A percentile compares a stretch with the other conserved stretches of the same genome.
Evolutionary conservation across 305 asterid species (phyloP).

Genomic region (Coffea humblotiana): DNA sequence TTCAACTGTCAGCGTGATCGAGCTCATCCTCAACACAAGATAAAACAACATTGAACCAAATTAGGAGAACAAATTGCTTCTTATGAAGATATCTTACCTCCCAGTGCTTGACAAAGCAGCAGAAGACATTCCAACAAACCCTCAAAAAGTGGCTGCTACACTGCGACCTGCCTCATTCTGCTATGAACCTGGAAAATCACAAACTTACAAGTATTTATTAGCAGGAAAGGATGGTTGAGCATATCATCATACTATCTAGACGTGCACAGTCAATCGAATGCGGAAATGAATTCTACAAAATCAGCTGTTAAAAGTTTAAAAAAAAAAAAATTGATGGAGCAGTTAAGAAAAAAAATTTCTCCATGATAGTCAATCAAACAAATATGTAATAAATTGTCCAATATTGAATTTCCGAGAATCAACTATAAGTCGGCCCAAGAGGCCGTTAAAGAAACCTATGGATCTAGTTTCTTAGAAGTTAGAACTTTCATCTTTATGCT

Average conservation of each 20-base stretch:
- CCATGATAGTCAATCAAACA: conserved; percentile 18
- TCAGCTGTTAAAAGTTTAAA: background rate
- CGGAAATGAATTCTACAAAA: background rate
- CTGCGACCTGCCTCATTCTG: background rate
- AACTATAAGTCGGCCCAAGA: conserved; percentile 29
- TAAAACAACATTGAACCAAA: background rate
- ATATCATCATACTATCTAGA: conserved; percentile 6
- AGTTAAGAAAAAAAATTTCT: background rate
- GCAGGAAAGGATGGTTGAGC: conserved; percentile 20
- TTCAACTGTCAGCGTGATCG: background rate
- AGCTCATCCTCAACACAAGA: background rate
- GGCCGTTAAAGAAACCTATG: conserved; percentile 15
- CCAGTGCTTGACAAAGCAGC: background rate
- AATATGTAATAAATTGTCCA: conserved; percentile 27
- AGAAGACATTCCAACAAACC: background rate
- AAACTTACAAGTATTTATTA: conserved; percentile 27
- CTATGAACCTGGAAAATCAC: conserved; percentile 34
- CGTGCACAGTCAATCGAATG: background rate
- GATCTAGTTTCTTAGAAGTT: conserved; percentile 25
- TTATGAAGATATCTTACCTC: background rate
- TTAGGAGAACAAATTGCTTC: background rate
- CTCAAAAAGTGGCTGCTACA: background rate
- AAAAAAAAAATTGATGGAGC: background rate
- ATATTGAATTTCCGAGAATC: conserved; percentile 24
- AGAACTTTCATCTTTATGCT: conserved; percentile 34